Evolutionary conservation across 2,329 filamentous ascomycete genomes (phyloP).

Genomic region (Stromatinia cepivora): DNA sequence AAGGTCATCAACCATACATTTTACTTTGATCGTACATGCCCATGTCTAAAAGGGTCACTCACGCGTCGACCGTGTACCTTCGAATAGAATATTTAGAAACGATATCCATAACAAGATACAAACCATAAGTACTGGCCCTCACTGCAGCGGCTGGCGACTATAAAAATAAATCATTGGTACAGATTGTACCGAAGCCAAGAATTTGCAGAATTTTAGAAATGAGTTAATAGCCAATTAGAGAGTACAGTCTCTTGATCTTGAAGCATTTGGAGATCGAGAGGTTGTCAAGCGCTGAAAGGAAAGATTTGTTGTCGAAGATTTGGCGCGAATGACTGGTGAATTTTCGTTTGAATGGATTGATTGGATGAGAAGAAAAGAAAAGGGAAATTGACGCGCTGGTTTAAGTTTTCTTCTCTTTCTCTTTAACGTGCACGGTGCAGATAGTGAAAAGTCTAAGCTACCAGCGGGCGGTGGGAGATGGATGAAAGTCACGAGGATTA

Average conservation of each 20-base stretch:
- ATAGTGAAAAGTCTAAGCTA: not conserved
- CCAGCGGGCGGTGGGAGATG: not conserved
- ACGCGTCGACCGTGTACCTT: conserved; percentile 36
- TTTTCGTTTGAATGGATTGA: conserved; percentile 13
- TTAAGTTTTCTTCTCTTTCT: not conserved
- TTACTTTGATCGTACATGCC: not conserved
- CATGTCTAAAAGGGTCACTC: conserved; percentile 16
- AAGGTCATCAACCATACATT: conserved; percentile 1
- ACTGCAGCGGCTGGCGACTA: conserved; percentile 26
- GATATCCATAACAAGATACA: conserved; percentile 29
- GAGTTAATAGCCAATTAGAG: conserved; percentile 21
- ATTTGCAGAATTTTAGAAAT: conserved; percentile 1
- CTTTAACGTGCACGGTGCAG: not conserved
- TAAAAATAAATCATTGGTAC: conserved; percentile 15
- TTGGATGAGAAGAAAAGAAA: conserved; percentile 14
- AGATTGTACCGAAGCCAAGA: not conserved
- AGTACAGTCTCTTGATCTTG: conserved; percentile 31
- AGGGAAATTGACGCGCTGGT: conserved; percentile 19
- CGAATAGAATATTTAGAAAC: conserved; percentile 34
- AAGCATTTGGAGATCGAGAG: conserved; percentile 31
- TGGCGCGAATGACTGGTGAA: conserved; percentile 13
- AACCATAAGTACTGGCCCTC: conserved; percentile 28
- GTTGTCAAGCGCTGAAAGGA: conserved; percentile 32
- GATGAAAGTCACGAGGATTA: conserved; percentile 2
- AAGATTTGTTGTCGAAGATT: conserved; percentile 16